Evolutionary conservation across 2,329 filamentous ascomycete genomes (phyloP).

Genomic region (Colletotrichum simmondsii): DNA sequence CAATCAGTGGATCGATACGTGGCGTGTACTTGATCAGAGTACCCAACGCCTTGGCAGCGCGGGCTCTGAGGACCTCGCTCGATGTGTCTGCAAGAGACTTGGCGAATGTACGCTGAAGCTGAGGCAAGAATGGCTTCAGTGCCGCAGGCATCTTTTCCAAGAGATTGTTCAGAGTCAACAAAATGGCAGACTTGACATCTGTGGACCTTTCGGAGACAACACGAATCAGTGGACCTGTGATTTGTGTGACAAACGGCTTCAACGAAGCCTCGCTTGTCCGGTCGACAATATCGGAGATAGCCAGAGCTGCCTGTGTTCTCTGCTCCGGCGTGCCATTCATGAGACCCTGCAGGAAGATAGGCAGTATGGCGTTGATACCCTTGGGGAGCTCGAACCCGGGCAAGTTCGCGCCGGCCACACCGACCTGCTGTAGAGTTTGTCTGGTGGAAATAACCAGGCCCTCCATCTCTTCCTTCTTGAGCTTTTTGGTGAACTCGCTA

Average conservation of each 20-base stretch:
- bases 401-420: slow-evolving; percentile 85
- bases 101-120: slow-evolving; percentile 95
- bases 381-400: slow-evolving; percentile 93
- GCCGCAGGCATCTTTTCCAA: slow-evolving; percentile 96
- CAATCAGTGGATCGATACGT: slow-evolving; percentile 91
- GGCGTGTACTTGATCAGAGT: slow-evolving; percentile 96
- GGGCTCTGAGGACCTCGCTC: slow-evolving; percentile 85
- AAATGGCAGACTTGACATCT: slow-evolving; percentile 94
- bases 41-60: slow-evolving; percentile 93
- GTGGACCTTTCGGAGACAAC: slow-evolving; percentile 96
- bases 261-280: slow-evolving; percentile 87
- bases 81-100: slow-evolving; percentile 94
- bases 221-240: slow-evolving; percentile 96
- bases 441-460: slow-evolving; percentile 86
- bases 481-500: slow-evolving; percentile 85
- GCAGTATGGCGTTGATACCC: slow-evolving; percentile 94
- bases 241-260: slow-evolving; percentile 96
- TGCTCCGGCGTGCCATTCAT: slow-evolving; percentile 97
- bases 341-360: slow-evolving; percentile 96
- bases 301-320: slow-evolving; percentile 89
- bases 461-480: slow-evolving; percentile 99
- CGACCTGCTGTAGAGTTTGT: slow-evolving; percentile 87
- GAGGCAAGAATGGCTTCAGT: slow-evolving; percentile 95
- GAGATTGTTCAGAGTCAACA: slow-evolving; percentile 93
- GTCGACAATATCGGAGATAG: slow-evolving; percentile 95